A percentile compares a stretch with the other conserved stretches of the same genome.
These are phyloP conservation scores for Didymella exigua DNA, from an alignment of 2,329 filamentous ascomycete genomes.

Conservation along the genomic window DNA sequence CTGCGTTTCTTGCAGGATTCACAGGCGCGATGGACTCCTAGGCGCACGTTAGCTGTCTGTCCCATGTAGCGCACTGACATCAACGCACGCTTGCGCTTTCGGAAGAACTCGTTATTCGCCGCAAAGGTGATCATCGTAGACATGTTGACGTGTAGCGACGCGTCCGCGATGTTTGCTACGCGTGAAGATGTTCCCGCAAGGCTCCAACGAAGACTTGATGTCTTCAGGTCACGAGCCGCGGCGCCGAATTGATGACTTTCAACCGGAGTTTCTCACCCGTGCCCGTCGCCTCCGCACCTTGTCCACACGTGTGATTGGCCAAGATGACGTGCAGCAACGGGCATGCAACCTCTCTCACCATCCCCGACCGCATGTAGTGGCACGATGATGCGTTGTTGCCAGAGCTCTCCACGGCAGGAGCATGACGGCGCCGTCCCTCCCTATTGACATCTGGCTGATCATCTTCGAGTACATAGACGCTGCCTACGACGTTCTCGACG, in stretches of 20 bases:
- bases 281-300: conserved; percentile 13
- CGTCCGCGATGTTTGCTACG: conserved; percentile 14
- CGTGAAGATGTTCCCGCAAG: conserved; percentile 15
- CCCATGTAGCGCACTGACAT: conserved; percentile 23
- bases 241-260: conserved; percentile 22
- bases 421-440: conserved; percentile 9
- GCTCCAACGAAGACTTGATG: conserved; percentile 22
- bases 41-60: conserved; percentile 32
- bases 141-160: conserved; percentile 33
- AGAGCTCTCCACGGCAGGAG: conserved; percentile 1
- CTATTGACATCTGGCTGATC: conserved; percentile 28
- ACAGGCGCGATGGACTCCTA: conserved; percentile 51
- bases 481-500: neutral
- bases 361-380: conserved; percentile 5
- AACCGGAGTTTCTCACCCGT: conserved; percentile 9
- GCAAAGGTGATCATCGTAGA: conserved; percentile 53
- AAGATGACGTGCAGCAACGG: conserved; percentile 8
- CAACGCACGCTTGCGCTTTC: conserved; percentile 50
- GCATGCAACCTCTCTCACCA: conserved; percentile 11
- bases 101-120: conserved; percentile 53
- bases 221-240: conserved; percentile 31
- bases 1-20: conserved; percentile 53
- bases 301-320: conserved; percentile 17
- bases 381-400: conserved; percentile 5
- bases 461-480: conserved; percentile 20